These are phyloP conservation scores for Trichophyton simii DNA, from an alignment of 2,329 filamentous ascomycete species.

Conservation along the genomic window DNA sequence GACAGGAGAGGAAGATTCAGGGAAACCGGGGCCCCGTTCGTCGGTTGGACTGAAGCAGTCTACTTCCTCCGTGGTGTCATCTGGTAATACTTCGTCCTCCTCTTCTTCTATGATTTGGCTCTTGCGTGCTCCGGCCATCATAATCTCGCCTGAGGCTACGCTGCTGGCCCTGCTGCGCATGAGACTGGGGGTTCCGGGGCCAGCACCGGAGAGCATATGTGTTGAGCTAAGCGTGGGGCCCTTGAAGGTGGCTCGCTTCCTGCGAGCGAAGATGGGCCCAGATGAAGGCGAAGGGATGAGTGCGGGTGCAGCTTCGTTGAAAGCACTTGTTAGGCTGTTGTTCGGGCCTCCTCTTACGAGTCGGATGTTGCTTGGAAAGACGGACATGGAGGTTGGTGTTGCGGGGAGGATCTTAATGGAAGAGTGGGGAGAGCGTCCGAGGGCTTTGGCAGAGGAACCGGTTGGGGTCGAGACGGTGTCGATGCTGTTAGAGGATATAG, in stretches of 20 bases:
- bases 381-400: conserved; percentile 57
- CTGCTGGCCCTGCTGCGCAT: conserved; percentile 19
- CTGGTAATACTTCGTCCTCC: conserved; percentile 22
- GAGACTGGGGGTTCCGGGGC: conserved; percentile 24
- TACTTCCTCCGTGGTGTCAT: conserved; percentile 30
- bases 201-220: conserved; percentile 23
- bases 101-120: conserved; percentile 36
- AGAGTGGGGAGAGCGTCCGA: conserved; percentile 60
- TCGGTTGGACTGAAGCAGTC: conserved; percentile 28
- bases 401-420: conserved; percentile 92
- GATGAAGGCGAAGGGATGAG: conserved; percentile 30
- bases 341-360: conserved; percentile 50
- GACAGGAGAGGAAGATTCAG: not conserved
- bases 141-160: conserved; percentile 14
- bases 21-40: conserved; percentile 13
- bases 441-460: conserved; percentile 43
- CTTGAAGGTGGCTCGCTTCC: conserved; percentile 35
- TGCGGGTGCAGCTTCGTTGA: conserved; percentile 28
- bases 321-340: conserved; percentile 21
- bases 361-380: conserved; percentile 76
- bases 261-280: conserved; percentile 35
- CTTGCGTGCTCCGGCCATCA: conserved; percentile 24
- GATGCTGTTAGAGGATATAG: conserved; percentile 70
- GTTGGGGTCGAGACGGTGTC: conserved; percentile 57
- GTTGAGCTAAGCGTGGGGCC: conserved; percentile 33